Evolutionary conservation across 2,329 filamentous ascomycete genomes (phyloP).

Genomic region (Penicillium crustosum): DNA sequence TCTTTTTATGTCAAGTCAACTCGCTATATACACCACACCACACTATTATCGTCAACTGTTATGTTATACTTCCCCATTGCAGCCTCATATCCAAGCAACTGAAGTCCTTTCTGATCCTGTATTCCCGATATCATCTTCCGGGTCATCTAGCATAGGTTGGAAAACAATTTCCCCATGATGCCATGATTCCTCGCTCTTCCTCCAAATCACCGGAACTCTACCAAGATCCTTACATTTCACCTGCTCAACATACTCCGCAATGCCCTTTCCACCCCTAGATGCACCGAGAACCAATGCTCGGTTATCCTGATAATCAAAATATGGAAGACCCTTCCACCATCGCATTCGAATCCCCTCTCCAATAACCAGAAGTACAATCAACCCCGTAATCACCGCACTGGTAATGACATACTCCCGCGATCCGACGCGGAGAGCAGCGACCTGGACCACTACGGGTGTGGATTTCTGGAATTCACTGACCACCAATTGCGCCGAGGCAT

Average conservation of each 20-base stretch:
- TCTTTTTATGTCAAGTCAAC: background rate
- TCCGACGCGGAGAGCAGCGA: constrained; percentile 2
- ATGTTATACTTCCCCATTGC: background rate
- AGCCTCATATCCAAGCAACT: background rate
- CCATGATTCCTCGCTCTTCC: background rate
- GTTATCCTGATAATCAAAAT: constrained; percentile 9
- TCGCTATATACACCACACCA: background rate
- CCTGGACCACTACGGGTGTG: background rate
- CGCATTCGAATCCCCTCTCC: constrained; percentile 3
- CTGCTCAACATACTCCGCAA: constrained; percentile 2
- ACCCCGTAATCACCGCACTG: background rate
- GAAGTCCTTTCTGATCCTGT: background rate
- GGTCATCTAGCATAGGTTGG: background rate
- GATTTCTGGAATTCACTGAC: background rate
- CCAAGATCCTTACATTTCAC: background rate
- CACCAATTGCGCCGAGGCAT: constrained; percentile 7
- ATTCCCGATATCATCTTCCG: background rate
- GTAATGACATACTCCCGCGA: constrained; percentile 1
- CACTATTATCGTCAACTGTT: background rate
- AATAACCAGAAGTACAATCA: constrained; percentile 2
- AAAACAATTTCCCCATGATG: constrained; percentile 4
- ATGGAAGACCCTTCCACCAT: constrained; percentile 6
- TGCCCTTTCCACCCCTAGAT: background rate
- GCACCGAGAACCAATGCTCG: constrained; percentile 2
- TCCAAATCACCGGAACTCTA: constrained; percentile 1